Base-by-base conservation (phyloP, 2,329 filamentous ascomycete genomes). In the Didymella sp. region DNA sequence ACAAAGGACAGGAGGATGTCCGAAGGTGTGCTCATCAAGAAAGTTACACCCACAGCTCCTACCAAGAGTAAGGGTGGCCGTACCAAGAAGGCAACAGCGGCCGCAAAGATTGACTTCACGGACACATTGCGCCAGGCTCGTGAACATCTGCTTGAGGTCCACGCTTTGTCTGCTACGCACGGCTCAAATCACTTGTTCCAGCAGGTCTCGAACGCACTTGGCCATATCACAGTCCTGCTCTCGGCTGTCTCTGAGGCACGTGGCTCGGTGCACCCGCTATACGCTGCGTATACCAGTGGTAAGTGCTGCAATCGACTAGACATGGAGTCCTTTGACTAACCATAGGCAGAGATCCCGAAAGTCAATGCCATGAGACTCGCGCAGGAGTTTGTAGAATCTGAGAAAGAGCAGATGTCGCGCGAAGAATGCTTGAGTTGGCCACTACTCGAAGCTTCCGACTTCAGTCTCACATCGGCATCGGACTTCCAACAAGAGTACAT, bases 401-500 rank as follows among this genome's bases (percentile, higher is more conserved):
- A 87, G 68, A 80, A 80, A 56, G 73, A 81, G 27, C 63, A 63
- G 25, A 54, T 71, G 27, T 71, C 67, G 63, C 62, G 75, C 59
- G 63, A 80, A 48, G 58, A 75, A 45, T 69, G 66, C 37, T 58
- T 76, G 56, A 71, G 70, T 60, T 80, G 76, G 82, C 77, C 77
- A 56, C 63, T 74, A 52, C 62, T 73, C 2, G 65, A 69, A n/a
- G 48, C 63, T 15, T 71, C 56, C 9, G 73, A 68, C 27, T 63
- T 72, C 12, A 68, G 72, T 22, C 77, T 80, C 63, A 73, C 77
- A 15, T 69, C 78, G 3, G 69, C 77, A 1, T 61, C 76, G 2
- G 69, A 82, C 24, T 96, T 96, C 68, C 90, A 94, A 72, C 82
- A 84, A 61, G 85, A 93, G 42, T 96, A 92, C 66, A 83, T 97